Conservation (phyloP, 192 early-diverging fungal species). For the Mortierella antarctica region DNA sequence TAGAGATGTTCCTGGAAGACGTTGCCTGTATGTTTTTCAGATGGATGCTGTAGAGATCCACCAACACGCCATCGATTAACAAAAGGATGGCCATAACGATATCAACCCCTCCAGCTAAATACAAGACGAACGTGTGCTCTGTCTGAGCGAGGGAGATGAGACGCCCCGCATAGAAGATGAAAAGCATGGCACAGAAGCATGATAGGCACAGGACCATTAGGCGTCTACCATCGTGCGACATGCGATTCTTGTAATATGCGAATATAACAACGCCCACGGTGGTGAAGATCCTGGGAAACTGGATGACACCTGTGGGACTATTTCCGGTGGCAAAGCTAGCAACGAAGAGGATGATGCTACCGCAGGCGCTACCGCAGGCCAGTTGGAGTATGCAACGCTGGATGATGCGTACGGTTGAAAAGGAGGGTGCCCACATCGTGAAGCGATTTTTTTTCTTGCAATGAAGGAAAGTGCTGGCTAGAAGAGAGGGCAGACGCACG, state of each 20-base stretch:
- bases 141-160: neutral
- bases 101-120: conserved; percentile 6
- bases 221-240: too few relatives aligned
- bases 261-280: neutral
- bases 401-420: too few relatives aligned
- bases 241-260: too few relatives aligned
- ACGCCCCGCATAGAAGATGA: neutral
- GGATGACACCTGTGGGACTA: neutral
- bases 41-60: neutral
- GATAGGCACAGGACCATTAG: too few relatives aligned
- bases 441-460: too few relatives aligned
- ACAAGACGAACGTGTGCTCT: neutral
- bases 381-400: neutral
- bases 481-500: too few relatives aligned
- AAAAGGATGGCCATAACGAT: neutral
- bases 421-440: too few relatives aligned
- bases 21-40: neutral
- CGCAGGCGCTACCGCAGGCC: conserved; percentile 5
- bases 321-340: conserved; percentile 5
- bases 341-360: conserved; percentile 9
- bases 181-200: too few relatives aligned
- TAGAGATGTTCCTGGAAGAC: neutral
- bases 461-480: too few relatives aligned
- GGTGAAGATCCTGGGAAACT: conserved; percentile 15
- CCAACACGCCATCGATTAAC: neutral